Base-by-base conservation (phyloP, 148 eudicot genomes). In the Rhododendron williamsianum region DNA sequence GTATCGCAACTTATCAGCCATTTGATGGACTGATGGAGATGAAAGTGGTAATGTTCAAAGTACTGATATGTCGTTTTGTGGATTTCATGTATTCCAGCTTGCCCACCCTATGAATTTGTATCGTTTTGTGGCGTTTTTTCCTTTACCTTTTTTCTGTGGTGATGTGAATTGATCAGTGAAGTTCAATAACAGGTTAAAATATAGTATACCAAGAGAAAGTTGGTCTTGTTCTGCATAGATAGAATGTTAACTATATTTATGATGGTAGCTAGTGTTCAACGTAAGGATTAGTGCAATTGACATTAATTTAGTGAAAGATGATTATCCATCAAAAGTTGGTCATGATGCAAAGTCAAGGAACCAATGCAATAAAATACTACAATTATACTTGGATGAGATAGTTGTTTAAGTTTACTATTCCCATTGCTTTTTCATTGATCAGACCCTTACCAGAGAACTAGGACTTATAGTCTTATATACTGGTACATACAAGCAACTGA, bases 21-120 rank as follows among this genome's bases (percentile, higher is more conserved):
- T 86, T 86, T 78, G 93, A 94, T 92, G 99, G 99, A 82, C 85
- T 93, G 83, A 86, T 90, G 92, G 94, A 91, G 78, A 89, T 94
- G 74, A 96, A 95, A 95, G 86, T 89, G 91, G 98, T 96, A 91
- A 87, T 27, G 5, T 86, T 82, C 67, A 54, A 23, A 21, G 12
- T 2, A 35, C 41, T 84, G 65, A 23, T 25, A 23, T 79, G 23
- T 72, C 16, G 54, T 86, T 84, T 84, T 25, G 13, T 36, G 8
- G 81, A 76, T 38, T 52, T 48, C 38, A 30, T 33, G 4, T 60
- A 5, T 63, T 60, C 12, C 46, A 52, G 46, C 30, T 54, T 18
- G n/a, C 15, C 8, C 49, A n/a, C 15, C 41, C 41, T 54, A 15
- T 23, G 49, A 38, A 11, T 38, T 72, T 27, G 15, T 72, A 7